Conservation (phyloP, 768 basidiomycete genomes). For the Omphalotus guepiniiformis region DNA sequence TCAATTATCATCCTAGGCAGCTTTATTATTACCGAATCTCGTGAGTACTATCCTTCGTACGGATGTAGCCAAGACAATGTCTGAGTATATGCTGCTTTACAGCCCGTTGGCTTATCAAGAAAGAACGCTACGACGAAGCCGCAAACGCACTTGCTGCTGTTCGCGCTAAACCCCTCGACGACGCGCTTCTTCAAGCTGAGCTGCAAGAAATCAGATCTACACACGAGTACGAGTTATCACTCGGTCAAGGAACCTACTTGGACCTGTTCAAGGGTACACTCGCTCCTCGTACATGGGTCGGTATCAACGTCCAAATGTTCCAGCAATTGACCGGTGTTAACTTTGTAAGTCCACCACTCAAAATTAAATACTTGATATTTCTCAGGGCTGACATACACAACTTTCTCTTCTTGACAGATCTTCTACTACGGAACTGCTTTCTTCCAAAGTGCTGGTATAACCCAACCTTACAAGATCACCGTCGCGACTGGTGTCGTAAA, state of each 20-base stretch:
- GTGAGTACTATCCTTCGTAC: too few relatives aligned
- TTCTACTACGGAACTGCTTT: constrained; percentile 71
- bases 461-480: constrained; percentile 50
- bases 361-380: too few relatives aligned
- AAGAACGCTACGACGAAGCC: constrained; percentile 56
- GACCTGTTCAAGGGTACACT: constrained; percentile 63
- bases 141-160: constrained; percentile 59
- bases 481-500: constrained; percentile 59
- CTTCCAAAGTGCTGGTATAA: constrained; percentile 57
- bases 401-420: too few relatives aligned
- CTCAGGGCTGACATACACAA: too few relatives aligned
- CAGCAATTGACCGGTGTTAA: constrained; percentile 82
- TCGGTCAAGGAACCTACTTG: too few relatives aligned
- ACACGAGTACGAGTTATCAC: constrained; percentile 63
- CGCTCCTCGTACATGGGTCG: too few relatives aligned
- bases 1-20: constrained; percentile 67
- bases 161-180: constrained; percentile 44
- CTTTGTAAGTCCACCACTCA: too few relatives aligned
- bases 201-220: constrained; percentile 46
- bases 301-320: constrained; percentile 69
- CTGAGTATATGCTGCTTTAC: too few relatives aligned
- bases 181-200: constrained; percentile 53
- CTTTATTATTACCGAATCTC: constrained; percentile 72
- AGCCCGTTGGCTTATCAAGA: constrained; percentile 76
- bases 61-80: too few relatives aligned